Evolutionary conservation across 768 basidiomycete species (phyloP).

Genomic region (Tremella mesenterica): DNA sequence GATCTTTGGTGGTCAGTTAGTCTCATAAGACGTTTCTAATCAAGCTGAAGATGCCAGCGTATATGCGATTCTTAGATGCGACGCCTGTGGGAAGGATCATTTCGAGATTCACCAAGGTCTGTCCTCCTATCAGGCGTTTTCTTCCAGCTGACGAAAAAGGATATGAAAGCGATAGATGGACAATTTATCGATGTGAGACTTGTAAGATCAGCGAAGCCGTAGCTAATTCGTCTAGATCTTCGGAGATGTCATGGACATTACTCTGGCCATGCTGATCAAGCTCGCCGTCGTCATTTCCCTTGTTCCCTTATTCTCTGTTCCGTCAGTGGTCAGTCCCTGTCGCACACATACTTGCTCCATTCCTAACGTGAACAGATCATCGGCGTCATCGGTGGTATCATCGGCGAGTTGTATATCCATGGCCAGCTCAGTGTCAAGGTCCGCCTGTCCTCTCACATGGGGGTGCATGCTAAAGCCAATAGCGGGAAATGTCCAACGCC

Average conservation of each 20-base stretch:
- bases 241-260: slow-evolving; percentile 27
- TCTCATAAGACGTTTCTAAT: not conserved
- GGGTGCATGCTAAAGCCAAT: not conserved
- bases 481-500: slow-evolving; percentile 52
- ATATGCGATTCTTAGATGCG: slow-evolving; percentile 33
- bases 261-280: slow-evolving; percentile 31
- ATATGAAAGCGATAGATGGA: slow-evolving; percentile 39
- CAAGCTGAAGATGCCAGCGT: slow-evolving; percentile 5
- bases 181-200: slow-evolving; percentile 28
- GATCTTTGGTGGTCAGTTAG: slow-evolving; percentile 28
- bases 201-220: not conserved
- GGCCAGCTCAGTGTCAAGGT: slow-evolving; percentile 54
- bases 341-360: no score
- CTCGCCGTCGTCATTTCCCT: slow-evolving; percentile 35
- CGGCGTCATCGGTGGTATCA: slow-evolving; percentile 47
- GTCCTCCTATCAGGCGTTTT: no score
- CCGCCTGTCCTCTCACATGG: not conserved
- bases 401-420: slow-evolving; percentile 53
- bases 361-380: no score
- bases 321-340: no score
- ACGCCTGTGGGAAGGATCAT: slow-evolving; percentile 40
- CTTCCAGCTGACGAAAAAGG: no score
- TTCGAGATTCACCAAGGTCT: slow-evolving; percentile 41
- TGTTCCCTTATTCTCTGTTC: slow-evolving; percentile 38
- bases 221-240: slow-evolving; percentile 20